Conservation (phyloP, 192 early-diverging fungal species). For the Piromyces finnis region DNA sequence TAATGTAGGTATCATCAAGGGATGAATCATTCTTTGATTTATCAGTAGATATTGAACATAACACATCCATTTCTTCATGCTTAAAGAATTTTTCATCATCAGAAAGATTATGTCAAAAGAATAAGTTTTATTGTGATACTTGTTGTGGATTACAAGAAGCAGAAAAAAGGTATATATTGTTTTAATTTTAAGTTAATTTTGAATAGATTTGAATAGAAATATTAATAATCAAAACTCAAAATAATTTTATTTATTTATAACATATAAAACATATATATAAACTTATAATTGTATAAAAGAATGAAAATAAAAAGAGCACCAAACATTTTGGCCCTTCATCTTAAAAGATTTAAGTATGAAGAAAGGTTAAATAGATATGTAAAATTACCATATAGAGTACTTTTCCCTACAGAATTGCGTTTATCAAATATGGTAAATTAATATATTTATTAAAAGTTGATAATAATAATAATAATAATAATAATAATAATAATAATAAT, state of each 20-base stretch:
- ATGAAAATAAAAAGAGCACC: constrained; percentile 92
- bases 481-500: constrained; percentile 23
- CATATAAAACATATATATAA: no score
- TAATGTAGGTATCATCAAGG: constrained; percentile 56
- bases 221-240: no score
- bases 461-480: constrained; percentile 53
- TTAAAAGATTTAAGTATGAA: constrained; percentile 97
- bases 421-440: constrained; percentile 72
- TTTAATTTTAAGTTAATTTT: not conserved
- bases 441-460: not conserved
- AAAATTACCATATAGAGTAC: constrained; percentile 86
- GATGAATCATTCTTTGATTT: constrained; percentile 93
- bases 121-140: constrained; percentile 95
- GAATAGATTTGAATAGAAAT: not conserved
- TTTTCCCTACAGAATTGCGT: constrained; percentile 83
- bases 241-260: no score
- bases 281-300: no score
- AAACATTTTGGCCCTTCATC: constrained; percentile 83
- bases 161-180: constrained; percentile 46
- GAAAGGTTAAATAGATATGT: constrained; percentile 76
- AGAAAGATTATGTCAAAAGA: constrained; percentile 85
- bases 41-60: constrained; percentile 88
- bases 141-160: constrained; percentile 93
- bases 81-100: constrained; percentile 89
- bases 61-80: constrained; percentile 85